Evolutionary conservation across 306 rosid species (phyloP).

Genomic region (Sophora flavescens): DNA sequence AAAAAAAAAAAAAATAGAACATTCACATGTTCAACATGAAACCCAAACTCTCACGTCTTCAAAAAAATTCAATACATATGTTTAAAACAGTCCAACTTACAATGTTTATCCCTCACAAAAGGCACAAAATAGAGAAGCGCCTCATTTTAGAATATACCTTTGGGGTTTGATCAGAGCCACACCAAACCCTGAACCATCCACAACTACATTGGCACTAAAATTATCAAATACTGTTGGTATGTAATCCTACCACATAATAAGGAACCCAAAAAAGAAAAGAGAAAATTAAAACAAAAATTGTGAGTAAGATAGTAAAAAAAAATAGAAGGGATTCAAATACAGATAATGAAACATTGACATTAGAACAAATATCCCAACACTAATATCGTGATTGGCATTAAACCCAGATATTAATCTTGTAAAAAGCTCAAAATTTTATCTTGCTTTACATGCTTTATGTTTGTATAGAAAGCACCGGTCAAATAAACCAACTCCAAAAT

Average conservation of each 20-base stretch:
- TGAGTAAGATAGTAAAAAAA: slow-evolving; percentile 19
- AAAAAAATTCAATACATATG: no score
- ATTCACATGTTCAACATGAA: no score
- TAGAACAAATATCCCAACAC: slow-evolving; percentile 11
- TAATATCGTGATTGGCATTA: neutral
- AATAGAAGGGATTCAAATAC: neutral
- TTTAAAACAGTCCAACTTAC: neutral
- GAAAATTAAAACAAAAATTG: neutral
- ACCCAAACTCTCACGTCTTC: no score
- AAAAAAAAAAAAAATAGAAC: no score
- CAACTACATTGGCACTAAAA: slow-evolving; percentile 96
- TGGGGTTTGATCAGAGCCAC: slow-evolving; percentile 60
- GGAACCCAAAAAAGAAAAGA: neutral
- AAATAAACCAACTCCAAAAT: slow-evolving; percentile 12
- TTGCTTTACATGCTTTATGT: neutral
- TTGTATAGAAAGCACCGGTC: slow-evolving; percentile 1
- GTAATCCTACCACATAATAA: slow-evolving; percentile 71
- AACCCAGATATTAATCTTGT: neutral
- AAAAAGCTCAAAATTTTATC: slow-evolving; percentile 16
- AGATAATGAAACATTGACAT: neutral
- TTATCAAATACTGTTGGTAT: slow-evolving; percentile 96
- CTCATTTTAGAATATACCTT: slow-evolving; percentile 55
- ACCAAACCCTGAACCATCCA: slow-evolving; percentile 82
- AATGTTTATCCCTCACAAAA: neutral
- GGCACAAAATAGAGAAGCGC: neutral